Percentiles rank a stretch among this genome's conserved stretches.
Evolutionary conservation across 345 rosid species (phyloP).

Genomic region (Hibiscus mutabilis): DNA sequence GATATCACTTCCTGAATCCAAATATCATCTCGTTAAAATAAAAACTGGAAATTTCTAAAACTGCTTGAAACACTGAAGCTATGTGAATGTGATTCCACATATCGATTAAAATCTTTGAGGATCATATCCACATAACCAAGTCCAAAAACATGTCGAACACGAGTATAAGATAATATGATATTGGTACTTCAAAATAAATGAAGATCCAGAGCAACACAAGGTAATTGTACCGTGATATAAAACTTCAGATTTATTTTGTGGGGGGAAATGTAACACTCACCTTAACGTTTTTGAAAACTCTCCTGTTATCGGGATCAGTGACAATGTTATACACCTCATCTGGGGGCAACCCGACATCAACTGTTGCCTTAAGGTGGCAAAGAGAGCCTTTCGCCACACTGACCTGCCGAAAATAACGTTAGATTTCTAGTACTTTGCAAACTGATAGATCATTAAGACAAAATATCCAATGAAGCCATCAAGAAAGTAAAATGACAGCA

Average conservation of each 20-base stretch:
- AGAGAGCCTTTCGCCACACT: constrained; percentile 83
- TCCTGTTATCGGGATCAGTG: constrained; percentile 79
- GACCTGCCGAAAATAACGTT: constrained; percentile 54
- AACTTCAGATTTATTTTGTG: neutral
- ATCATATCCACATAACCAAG: neutral
- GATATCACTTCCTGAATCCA: constrained; percentile 65
- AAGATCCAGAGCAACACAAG: neutral
- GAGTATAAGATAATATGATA: neutral
- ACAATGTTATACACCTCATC: constrained; percentile 78
- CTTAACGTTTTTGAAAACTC: constrained; percentile 92
- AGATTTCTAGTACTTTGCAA: constrained; percentile 3
- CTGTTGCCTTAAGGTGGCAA: constrained; percentile 61
- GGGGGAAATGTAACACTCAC: constrained; percentile 21
- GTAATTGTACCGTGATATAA: neutral
- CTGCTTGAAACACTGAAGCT: neutral
- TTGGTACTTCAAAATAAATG: neutral
- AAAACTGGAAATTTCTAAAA: neutral
- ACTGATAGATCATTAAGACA: neutral
- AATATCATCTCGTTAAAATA: neutral
- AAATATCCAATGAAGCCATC: neutral
- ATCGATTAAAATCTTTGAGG: neutral
- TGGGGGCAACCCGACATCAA: constrained; percentile 75
- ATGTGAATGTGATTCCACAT: neutral
- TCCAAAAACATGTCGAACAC: neutral
- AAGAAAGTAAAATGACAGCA: neutral